Percentiles rank a stretch among this genome's conserved stretches.
These are phyloP conservation scores for Syzygium syzygioides DNA, from an alignment of 441 rosid species.

Conservation along the genomic window DNA sequence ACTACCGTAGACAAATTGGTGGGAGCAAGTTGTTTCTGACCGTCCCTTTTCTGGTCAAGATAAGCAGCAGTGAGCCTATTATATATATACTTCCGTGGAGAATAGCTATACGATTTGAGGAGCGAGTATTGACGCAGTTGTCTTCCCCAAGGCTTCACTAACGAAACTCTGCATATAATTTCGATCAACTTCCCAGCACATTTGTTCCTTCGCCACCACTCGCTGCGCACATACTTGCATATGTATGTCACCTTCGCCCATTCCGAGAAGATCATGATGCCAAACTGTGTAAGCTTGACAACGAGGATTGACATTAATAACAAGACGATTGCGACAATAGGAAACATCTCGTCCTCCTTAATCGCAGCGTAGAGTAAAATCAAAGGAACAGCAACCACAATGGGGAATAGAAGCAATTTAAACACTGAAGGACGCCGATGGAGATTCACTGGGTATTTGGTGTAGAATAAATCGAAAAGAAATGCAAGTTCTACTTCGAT, in stretches of 20 bases:
- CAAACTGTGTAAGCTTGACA: background rate
- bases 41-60: background rate
- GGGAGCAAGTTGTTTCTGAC: background rate
- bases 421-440: too few relatives aligned
- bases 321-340: background rate
- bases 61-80: background rate
- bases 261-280: background rate
- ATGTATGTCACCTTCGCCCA: background rate
- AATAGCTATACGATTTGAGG: background rate
- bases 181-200: background rate
- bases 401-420: background rate
- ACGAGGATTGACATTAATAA: background rate
- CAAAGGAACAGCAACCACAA: background rate
- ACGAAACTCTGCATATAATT: background rate
- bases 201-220: background rate
- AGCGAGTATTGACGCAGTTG: background rate
- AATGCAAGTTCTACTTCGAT: background rate
- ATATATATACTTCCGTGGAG: background rate
- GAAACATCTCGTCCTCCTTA: fast-evolving
- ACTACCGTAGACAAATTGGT: background rate
- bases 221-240: background rate
- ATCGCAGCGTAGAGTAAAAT: background rate
- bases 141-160: background rate
- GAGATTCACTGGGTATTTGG: background rate
- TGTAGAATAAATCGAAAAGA: background rate